Conservation (phyloP, 805 yeast species). For the Jamesozyma jinghongensis region DNA sequence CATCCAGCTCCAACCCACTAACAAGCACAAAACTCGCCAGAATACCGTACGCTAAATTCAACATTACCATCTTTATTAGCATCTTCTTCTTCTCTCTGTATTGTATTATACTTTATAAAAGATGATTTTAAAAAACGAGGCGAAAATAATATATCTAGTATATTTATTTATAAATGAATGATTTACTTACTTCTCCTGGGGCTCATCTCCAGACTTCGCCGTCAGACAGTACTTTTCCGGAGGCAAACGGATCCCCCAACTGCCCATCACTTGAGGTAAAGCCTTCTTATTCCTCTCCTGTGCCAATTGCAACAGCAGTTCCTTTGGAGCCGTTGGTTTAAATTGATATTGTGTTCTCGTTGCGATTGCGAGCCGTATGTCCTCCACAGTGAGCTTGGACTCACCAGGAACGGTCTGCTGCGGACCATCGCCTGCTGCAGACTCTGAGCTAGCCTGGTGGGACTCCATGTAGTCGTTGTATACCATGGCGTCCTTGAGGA, state of each 20-base stretch:
- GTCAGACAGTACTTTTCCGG: constrained; percentile 96
- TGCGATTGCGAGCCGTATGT: constrained; percentile 83
- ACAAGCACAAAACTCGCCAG: too few species aligned
- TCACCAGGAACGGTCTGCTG: not conserved
- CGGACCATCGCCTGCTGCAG: not conserved
- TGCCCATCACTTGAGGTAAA: constrained; percentile 82
- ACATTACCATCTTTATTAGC: too few species aligned
- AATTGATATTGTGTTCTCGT: constrained; percentile 94
- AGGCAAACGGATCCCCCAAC: constrained; percentile 88
- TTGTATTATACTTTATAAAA: too few species aligned
- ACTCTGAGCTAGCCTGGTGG: constrained; percentile 17
- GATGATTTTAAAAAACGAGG: not conserved
- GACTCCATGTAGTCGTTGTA: constrained; percentile 72
- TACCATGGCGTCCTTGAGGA: constrained; percentile 79
- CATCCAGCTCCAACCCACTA: constrained; percentile 37
- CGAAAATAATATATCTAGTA: not conserved
- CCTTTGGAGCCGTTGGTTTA: constrained; percentile 88
- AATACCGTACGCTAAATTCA: too few species aligned
- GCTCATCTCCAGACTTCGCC: too few species aligned
- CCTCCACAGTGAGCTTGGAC: constrained; percentile 71
- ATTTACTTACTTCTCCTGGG: too few species aligned
- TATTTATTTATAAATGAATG: too few species aligned
- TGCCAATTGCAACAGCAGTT: constrained; percentile 80
- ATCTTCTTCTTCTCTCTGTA: too few species aligned
- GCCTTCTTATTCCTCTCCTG: constrained; percentile 84